Evolutionary conservation across 176 grass and related monocot species (phyloP), one percentile per base, ranked within the genome.

Genomic region (Avena eriantha): DNA sequence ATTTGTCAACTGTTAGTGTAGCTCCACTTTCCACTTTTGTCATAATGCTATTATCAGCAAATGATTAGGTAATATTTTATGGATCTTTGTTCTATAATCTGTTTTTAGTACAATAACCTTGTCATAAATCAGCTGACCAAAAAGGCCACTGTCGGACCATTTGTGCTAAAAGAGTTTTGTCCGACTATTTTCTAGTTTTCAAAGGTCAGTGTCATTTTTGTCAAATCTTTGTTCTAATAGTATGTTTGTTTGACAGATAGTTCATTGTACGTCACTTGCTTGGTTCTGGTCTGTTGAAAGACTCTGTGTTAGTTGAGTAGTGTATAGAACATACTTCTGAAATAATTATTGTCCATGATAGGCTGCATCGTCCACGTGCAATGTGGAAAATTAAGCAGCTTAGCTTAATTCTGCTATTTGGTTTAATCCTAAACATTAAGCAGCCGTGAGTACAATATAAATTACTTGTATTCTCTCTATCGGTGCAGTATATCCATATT

Each of bases 401-500:
- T 41, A 1, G 39, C 39, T 41, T 41, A 41, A 41, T 41, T 7
- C 39, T 41, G 39, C 39, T 41, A 41, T 5, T 41, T 41, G 39
- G 39, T 41, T 41, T 41, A 39, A 50, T 59, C 61, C 29, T 68
- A 54, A 83, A 39, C 34, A 61, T 19, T 36, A 69, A 57, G 67
- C 16, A 54, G 31, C 36, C 33, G 14, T 49, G 31, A 18, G n/a
- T 73, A 34, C 5, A 65, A 58, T 59, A n/a, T 91, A 81, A 91
- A 79, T 87, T 26, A 75, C 10, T 47, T 59, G 8, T 71, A 14
- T 46, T 90, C 87, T 66, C 31, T 57, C 47, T 74, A 82, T 74
- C 81, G 48, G 47, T 90, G 81, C 86, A 98, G 97, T 98, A 96
- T 63, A 94, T 92, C 79, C 90, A 92, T 21, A 94, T 98, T 80